Evolutionary conservation across 805 yeast genomes (phyloP).

Genomic region (Myxozyma kluyveri): DNA sequence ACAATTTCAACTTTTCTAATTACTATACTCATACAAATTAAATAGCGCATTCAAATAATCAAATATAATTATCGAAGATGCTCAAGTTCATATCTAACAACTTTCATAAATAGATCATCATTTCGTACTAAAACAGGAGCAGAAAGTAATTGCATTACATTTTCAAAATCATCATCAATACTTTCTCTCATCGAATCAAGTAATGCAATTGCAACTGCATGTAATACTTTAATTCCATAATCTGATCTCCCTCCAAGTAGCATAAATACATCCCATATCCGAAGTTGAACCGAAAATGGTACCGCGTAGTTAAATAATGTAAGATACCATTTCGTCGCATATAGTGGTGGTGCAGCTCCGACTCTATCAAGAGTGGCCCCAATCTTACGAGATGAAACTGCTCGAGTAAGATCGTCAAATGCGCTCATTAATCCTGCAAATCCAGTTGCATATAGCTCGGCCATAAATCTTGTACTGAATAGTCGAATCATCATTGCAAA

Average conservation of each 20-base stretch:
- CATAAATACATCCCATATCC: constrained; percentile 30
- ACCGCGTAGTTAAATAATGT: constrained; percentile 28
- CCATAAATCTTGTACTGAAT: constrained; percentile 15
- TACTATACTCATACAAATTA: not conserved
- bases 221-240: constrained; percentile 15
- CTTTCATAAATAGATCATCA: constrained; percentile 22
- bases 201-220: constrained; percentile 27
- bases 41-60: not conserved
- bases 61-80: not conserved
- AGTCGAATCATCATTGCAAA: constrained; percentile 24
- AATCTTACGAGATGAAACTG: constrained; percentile 3
- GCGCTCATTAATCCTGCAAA: constrained; percentile 24
- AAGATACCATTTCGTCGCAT: constrained; percentile 31
- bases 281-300: constrained; percentile 26
- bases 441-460: constrained; percentile 18
- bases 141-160: constrained; percentile 16
- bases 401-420: constrained; percentile 13
- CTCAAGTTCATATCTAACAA: constrained; percentile 14
- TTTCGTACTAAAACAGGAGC: constrained; percentile 8
- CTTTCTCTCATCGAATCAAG: constrained; percentile 14
- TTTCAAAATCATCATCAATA: constrained; percentile 16
- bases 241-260: constrained; percentile 9
- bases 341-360: constrained; percentile 24
- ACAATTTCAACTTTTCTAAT: not conserved
- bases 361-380: constrained; percentile 12